Evolutionary conservation across 768 basidiomycete species (phyloP), one percentile per base, ranked within the genome.

Genomic region (Mycena belliarum): DNA sequence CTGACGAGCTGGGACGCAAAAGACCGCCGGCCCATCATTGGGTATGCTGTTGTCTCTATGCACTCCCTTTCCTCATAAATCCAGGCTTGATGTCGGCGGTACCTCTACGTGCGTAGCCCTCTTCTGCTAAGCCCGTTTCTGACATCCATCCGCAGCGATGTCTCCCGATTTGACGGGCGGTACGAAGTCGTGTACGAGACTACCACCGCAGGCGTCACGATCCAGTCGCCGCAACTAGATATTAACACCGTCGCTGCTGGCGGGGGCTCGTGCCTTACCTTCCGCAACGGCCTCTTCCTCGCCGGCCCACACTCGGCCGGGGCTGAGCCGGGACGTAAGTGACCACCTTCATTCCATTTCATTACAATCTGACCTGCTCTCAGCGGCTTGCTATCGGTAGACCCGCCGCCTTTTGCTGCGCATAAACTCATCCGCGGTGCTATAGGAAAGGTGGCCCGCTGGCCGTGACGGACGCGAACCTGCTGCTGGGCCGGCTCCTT

Each of bases 201-300:
- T 0, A 96, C 95, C 0, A 98, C 95, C 0, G 95, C 95, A 0
- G 93, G 95, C 1, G 88, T 97, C 20, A 90, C 90, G 0, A 92
- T 98, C 49, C 93, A 95, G 68, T 89, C 88, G 1, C 93, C 95
- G 0, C 94, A 96, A 65, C 82, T 98, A 18, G 95, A 97, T 66
- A 95, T 98, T 72, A 96, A 96, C 69, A 94, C 93, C 6, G 94
- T 97, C 46, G 95, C 95, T 8, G 95, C 96, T 0, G 95, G 96
- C 3, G 95, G 95, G 42, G 96, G 95, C 0, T 93, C 91, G 1
- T 89, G 95, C 64, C 75, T 98, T 46, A 88, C 85, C 4, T 98
- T 91, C 79, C 81, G 86, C 24, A 95, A 96, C 64, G 95, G 95
- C 1, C 79, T 98, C 21, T 97, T 97, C 76, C 76, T 86, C 18